Conservation (phyloP, 176 grass and related monocot genomes). For the Cenchrus americanus region DNA sequence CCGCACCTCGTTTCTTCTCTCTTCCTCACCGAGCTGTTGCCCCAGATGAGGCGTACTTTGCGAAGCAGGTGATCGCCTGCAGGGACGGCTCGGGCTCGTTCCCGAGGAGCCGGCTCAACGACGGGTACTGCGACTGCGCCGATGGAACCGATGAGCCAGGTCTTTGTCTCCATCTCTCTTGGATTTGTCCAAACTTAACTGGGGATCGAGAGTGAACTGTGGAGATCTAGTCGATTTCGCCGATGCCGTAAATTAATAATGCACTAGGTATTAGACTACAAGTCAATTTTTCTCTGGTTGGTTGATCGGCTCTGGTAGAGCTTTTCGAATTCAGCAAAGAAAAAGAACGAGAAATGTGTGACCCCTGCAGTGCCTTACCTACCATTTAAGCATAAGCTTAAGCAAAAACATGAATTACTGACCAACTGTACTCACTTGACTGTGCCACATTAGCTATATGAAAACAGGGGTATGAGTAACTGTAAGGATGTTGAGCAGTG, state of each 20-base stretch:
- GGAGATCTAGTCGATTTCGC: constrained; percentile 43
- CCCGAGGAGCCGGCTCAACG: constrained; percentile 70
- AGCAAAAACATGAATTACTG: background rate
- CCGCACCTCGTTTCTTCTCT: background rate
- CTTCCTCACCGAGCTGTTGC: constrained; percentile 11
- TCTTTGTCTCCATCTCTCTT: constrained; percentile 3
- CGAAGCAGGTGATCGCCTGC: constrained; percentile 71
- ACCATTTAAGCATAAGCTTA: background rate
- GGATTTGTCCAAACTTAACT: constrained; percentile 11
- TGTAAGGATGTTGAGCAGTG: background rate
- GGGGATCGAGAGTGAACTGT: background rate
- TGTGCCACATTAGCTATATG: background rate
- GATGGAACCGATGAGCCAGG: constrained; percentile 95
- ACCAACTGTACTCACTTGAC: background rate
- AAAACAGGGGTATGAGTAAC: background rate
- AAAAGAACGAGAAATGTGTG: background rate
- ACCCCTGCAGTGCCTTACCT: background rate
- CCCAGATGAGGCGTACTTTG: constrained; percentile 80
- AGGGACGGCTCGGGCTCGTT: constrained; percentile 81
- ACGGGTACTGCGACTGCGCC: constrained; percentile 82
- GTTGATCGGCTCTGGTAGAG: background rate
- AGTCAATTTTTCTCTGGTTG: background rate
- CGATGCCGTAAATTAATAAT: background rate
- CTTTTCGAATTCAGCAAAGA: background rate
- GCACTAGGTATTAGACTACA: background rate